A percentile compares a stretch with the other conserved stretches of the same genome.
phyloP scores from a whole-genome alignment of 2,329 filamentous ascomycete genomes.

The Pseudogymnoascus sp. region DNA sequence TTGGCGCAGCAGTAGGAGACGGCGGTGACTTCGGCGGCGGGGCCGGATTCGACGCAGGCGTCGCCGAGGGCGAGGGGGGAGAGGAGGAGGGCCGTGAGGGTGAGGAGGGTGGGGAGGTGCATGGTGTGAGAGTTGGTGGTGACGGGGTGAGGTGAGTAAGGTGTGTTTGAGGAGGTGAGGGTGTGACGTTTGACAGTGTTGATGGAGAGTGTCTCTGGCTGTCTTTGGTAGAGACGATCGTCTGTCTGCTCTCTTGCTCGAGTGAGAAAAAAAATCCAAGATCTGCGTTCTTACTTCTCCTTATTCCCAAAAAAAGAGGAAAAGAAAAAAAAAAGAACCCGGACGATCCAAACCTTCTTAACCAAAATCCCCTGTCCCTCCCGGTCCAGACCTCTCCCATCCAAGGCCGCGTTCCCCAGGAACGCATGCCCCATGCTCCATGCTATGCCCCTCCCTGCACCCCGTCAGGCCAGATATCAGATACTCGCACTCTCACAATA shows the following conservation, averaged over 20 bases:
- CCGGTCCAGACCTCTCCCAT: neutral
- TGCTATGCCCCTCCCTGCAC: no score
- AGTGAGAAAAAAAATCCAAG: neutral
- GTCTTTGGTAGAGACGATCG: neutral
- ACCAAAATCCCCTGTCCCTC: neutral
- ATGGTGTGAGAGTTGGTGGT: slow-evolving; percentile 1
- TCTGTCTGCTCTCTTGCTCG: neutral
- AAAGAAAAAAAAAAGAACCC: neutral
- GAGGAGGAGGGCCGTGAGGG: slow-evolving; percentile 7
- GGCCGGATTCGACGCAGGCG: slow-evolving; percentile 20
- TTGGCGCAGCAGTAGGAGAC: slow-evolving; percentile 17
- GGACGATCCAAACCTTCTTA: slow-evolving; percentile 1
- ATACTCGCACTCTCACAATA: neutral
- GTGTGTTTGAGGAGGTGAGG: neutral
- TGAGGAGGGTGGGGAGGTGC: slow-evolving; percentile 14
- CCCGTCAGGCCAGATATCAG: neutral
- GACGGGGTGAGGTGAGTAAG: neutral
- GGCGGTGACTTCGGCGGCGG: slow-evolving; percentile 15
- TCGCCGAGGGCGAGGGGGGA: slow-evolving; percentile 13
- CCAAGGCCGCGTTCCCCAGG: neutral
- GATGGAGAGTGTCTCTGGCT: neutral
- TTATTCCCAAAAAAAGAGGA: neutral
- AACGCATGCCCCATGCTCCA: neutral
- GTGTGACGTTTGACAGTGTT: neutral
- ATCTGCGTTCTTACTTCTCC: neutral